These are phyloP conservation scores for Ganoderma lucidum DNA, from an alignment of 1,284 basidiomycete genomes.

Conservation along the genomic window DNA sequence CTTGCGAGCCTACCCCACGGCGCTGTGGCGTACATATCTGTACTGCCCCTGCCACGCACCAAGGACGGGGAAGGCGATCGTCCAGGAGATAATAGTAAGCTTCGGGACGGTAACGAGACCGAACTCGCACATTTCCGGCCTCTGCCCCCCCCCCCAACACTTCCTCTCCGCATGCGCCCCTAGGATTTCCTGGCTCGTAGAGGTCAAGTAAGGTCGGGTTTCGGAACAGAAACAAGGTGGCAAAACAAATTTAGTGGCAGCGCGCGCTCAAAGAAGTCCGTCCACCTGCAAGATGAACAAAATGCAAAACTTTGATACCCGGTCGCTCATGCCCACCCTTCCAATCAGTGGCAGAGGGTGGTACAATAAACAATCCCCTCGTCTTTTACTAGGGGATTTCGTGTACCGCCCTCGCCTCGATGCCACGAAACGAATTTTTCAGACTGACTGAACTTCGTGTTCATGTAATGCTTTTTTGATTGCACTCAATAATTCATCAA, in stretches of 20 bases:
- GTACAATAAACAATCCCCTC: slow-evolving; percentile 67
- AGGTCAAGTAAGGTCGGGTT: too few relatives aligned
- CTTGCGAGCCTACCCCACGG: not conserved
- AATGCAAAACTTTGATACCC: slow-evolving; percentile 38
- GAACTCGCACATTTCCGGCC: not conserved
- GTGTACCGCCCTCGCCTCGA: slow-evolving; percentile 56
- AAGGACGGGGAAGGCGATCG: not conserved
- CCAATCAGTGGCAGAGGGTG: slow-evolving; percentile 52
- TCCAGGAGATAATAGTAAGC: not conserved
- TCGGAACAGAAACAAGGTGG: too few relatives aligned
- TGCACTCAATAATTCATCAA: too few relatives aligned
- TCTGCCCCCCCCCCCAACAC: not conserved
- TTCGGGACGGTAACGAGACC: not conserved
- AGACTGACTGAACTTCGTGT: slow-evolving; percentile 39
- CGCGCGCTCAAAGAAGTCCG: not conserved
- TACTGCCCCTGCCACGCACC: not conserved
- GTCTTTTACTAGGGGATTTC: slow-evolving; percentile 76
- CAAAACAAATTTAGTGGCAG: not conserved
- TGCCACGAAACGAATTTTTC: slow-evolving; percentile 64
- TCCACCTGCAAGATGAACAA: slow-evolving; percentile 42
- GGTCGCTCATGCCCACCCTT: too few relatives aligned
- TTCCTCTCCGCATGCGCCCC: not conserved
- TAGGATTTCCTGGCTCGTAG: too few relatives aligned
- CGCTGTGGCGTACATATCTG: not conserved
- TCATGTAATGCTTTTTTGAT: slow-evolving; percentile 6